phyloP scores from a whole-genome alignment of 345 rosid genomes.

The Populus davidiana region DNA sequence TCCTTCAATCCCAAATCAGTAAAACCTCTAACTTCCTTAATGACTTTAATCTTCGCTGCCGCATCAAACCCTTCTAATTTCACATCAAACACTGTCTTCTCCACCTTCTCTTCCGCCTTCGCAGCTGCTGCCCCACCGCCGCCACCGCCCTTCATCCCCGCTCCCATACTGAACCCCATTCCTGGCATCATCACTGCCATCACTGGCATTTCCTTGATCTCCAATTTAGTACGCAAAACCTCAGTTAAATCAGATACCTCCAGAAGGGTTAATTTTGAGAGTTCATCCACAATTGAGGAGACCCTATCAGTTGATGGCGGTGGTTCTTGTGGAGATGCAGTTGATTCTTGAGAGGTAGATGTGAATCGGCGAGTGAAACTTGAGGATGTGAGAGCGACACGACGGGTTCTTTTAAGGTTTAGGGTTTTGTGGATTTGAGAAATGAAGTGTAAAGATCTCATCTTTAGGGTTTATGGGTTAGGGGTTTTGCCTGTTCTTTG shows the following conservation, averaged over 20 bases:
- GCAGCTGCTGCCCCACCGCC: constrained; percentile 41
- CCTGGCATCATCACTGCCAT: constrained; percentile 97
- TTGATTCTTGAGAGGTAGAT: constrained; percentile 9
- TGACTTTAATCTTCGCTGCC: constrained; percentile 76
- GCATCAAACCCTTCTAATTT: constrained; percentile 80
- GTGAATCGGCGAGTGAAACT: constrained; percentile 3
- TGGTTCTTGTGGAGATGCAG: background rate
- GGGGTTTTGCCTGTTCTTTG: background rate
- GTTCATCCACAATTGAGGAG: constrained; percentile 53
- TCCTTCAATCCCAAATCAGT: constrained; percentile 88
- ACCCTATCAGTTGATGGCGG: constrained; percentile 44
- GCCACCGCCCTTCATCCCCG: constrained; percentile 21
- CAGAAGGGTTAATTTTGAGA: constrained; percentile 65
- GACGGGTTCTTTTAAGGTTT: background rate
- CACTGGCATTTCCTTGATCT: constrained; percentile 61
- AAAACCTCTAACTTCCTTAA: constrained; percentile 81
- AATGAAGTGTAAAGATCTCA: constrained; percentile 46
- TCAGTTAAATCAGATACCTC: constrained; percentile 74
- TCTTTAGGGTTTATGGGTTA: constrained; percentile 9
- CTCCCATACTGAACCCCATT: constrained; percentile 49
- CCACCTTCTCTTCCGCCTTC: constrained; percentile 47
- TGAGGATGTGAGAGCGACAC: background rate
- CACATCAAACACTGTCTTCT: constrained; percentile 70
- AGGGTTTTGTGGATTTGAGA: constrained; percentile 30
- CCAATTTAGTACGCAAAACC: constrained; percentile 57